phyloP scores from a whole-genome alignment of 2,329 filamentous ascomycete genomes.

The Fusarium oligoseptatum region DNA sequence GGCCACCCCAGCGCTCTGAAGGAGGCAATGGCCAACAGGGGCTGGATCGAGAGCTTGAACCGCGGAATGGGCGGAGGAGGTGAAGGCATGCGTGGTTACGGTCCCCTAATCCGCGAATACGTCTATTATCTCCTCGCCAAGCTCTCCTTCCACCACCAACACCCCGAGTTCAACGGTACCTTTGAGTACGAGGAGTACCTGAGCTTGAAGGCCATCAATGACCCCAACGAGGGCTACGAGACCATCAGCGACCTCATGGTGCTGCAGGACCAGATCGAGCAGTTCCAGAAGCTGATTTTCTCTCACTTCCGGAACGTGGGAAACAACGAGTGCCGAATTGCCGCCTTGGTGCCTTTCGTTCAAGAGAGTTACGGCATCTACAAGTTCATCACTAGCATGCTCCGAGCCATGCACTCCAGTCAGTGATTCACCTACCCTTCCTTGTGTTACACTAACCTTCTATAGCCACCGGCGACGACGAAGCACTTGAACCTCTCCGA shows the following conservation, averaged over 20 bases:
- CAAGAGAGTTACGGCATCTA: constrained; percentile 99
- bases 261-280: constrained; percentile 97
- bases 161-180: constrained; percentile 97
- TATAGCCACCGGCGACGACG: constrained; percentile 88
- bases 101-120: constrained; percentile 94
- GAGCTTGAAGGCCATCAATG: constrained; percentile 96
- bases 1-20: constrained; percentile 89
- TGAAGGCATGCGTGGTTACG: constrained; percentile 91
- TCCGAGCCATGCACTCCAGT: constrained; percentile 97
- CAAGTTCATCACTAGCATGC: constrained; percentile 99
- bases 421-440: constrained; percentile 52
- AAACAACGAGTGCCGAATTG: constrained; percentile 97
- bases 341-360: constrained; percentile 90
- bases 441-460: constrained; percentile 36
- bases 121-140: constrained; percentile 96
- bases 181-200: constrained; percentile 99
- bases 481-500: constrained; percentile 89
- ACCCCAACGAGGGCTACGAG: constrained; percentile 97
- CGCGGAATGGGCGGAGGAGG: constrained; percentile 84
- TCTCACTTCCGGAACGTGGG: constrained; percentile 92
- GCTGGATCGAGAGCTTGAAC: constrained; percentile 93
- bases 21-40: constrained; percentile 89
- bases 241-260: constrained; percentile 97
- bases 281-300: constrained; percentile 98
- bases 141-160: constrained; percentile 94